Conservation (phyloP, 495 filamentous ascomycete species). For the Xylaria sp. region DNA sequence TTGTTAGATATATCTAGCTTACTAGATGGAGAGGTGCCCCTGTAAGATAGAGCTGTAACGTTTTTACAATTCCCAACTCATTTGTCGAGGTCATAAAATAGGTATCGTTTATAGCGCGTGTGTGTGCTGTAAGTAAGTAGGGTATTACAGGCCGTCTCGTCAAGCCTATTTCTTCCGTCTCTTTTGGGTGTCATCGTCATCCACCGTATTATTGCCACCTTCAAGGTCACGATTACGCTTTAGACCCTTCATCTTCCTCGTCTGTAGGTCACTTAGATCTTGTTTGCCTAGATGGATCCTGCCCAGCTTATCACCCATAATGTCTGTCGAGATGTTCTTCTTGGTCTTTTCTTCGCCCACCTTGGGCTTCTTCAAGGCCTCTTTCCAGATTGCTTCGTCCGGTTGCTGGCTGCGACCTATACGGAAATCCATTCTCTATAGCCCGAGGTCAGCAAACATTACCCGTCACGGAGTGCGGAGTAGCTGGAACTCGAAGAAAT, state of each 20-base stretch:
- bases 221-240: constrained; percentile 76
- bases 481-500: not conserved
- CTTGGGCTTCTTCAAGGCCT: constrained; percentile 86
- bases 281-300: constrained; percentile 91
- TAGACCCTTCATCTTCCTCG: constrained; percentile 98
- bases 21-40: not conserved
- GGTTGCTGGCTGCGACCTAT: constrained; percentile 81
- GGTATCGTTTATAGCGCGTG: not conserved
- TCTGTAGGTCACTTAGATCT: constrained; percentile 87
- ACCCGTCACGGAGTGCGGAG: not conserved
- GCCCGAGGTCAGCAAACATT: constrained; percentile 8
- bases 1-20: too few species aligned
- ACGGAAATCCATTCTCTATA: constrained; percentile 80
- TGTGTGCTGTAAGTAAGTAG: not conserved
- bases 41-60: not conserved
- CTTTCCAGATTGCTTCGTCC: constrained; percentile 79
- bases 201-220: constrained; percentile 41
- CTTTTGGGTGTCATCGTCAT: constrained; percentile 35
- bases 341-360: constrained; percentile 76
- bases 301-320: constrained; percentile 94
- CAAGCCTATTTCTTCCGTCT: constrained; percentile 34
- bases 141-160: not conserved
- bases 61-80: constrained; percentile 37
- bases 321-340: constrained; percentile 94
- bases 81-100: constrained; percentile 4